These are phyloP conservation scores for Fusarium albidum DNA, from an alignment of 2,329 filamentous ascomycete genomes.

Conservation along the genomic window DNA sequence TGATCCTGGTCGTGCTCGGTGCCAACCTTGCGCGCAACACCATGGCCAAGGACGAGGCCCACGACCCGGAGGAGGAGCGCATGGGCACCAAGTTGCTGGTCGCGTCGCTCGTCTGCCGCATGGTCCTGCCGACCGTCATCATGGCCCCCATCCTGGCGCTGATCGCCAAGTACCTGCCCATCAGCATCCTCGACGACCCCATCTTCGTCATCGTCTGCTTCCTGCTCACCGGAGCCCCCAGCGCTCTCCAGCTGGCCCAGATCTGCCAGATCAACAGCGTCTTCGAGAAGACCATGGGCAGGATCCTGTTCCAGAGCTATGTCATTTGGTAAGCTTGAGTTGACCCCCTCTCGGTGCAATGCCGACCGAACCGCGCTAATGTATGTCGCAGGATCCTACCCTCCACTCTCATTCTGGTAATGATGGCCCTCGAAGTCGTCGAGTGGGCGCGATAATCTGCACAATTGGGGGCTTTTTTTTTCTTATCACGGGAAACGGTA, in stretches of 20 bases:
- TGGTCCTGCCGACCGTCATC: conserved; percentile 89
- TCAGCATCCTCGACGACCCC: conserved; percentile 95
- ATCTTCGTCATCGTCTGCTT: conserved; percentile 99
- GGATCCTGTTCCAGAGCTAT: conserved; percentile 87
- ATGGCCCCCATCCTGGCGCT: conserved; percentile 92
- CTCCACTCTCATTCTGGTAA: conserved; percentile 88
- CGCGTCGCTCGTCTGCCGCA: conserved; percentile 85
- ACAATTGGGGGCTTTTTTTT: not conserved
- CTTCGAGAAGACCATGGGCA: conserved; percentile 93
- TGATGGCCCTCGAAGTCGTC: conserved; percentile 90
- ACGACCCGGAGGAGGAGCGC: conserved; percentile 74
- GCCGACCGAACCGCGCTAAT: conserved; percentile 39
- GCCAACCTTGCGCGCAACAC: conserved; percentile 95
- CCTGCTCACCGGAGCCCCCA: conserved; percentile 91
- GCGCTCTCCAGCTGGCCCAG: conserved; percentile 92
- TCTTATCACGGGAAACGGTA: conserved; percentile 1
- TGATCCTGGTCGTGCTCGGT: conserved; percentile 94
- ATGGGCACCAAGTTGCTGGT: conserved; percentile 81
- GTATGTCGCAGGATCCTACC: conserved; percentile 77
- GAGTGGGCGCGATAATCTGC: conserved; percentile 73
- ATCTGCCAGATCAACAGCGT: conserved; percentile 99
- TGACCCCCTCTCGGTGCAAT: conserved; percentile 22
- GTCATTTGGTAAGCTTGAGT: conserved; percentile 79
- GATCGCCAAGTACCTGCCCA: conserved; percentile 86
- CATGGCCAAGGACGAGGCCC: conserved; percentile 69